phyloP scores from a whole-genome alignment of 345 rosid genomes.

The Hibiscus syriacus region DNA sequence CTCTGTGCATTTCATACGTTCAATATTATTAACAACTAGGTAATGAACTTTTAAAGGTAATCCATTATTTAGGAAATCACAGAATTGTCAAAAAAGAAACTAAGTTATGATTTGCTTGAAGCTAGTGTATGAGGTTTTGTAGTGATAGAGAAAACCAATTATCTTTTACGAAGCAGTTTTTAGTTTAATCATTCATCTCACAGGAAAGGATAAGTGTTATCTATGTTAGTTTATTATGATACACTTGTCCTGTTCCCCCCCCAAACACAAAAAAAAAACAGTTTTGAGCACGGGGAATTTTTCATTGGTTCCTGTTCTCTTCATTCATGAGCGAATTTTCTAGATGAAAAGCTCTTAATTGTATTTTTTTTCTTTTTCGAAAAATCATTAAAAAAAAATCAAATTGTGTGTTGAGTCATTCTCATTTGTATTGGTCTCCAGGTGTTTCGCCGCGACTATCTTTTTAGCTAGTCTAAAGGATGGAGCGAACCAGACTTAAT shows the following conservation, averaged over 20 bases:
- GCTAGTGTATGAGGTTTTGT: not conserved
- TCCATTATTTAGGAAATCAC: not conserved
- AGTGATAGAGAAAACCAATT: not conserved
- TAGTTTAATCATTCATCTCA: not conserved
- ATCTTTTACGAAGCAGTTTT: not conserved
- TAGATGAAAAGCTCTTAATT: not conserved
- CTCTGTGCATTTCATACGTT: not conserved
- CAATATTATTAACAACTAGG: not conserved
- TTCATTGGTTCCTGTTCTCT: not conserved
- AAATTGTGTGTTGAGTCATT: not conserved
- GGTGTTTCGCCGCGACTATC: not conserved
- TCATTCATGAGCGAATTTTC: not conserved
- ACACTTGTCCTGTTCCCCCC: not conserved
- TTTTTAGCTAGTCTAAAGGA: conserved; percentile 31
- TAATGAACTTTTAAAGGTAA: not conserved
- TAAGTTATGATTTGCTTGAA: not conserved
- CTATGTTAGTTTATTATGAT: not conserved
- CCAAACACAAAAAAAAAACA: too few relatives aligned
- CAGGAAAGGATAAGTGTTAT: not conserved
- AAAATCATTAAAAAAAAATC: too few relatives aligned
- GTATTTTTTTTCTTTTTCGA: too few relatives aligned
- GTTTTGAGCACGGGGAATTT: not conserved
- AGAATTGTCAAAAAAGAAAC: not conserved
- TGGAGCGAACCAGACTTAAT: conserved; percentile 44
- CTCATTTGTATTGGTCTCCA: not conserved